Evolutionary conservation across 805 yeast genomes (phyloP).

Genomic region (Kuraishia cidri): DNA sequence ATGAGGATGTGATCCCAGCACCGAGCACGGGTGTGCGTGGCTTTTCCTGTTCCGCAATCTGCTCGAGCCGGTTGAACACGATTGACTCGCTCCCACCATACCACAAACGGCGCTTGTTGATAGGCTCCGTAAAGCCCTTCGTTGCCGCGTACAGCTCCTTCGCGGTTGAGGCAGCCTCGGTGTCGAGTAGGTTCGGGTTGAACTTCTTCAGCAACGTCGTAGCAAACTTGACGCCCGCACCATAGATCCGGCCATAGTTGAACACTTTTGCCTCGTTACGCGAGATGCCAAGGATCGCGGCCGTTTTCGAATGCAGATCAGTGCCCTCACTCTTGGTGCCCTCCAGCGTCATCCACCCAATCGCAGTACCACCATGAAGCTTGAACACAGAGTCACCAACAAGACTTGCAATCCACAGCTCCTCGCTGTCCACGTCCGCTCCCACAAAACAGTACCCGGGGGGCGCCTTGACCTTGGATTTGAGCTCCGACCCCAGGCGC

Average conservation of each 20-base stretch:
- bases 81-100: conserved; percentile 93
- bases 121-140: conserved; percentile 50
- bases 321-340: conserved; percentile 90
- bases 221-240: conserved; percentile 94
- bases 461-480: conserved; percentile 82
- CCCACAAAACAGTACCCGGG: conserved; percentile 88
- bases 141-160: conserved; percentile 66
- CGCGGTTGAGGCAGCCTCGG: conserved; percentile 60
- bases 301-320: conserved; percentile 92
- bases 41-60: conserved; percentile 69
- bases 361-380: conserved; percentile 90
- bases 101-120: conserved; percentile 31
- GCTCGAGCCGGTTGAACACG: conserved; percentile 81
- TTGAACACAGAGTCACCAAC: conserved; percentile 88
- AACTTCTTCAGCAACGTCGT: conserved; percentile 75
- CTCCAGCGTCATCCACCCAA: conserved; percentile 99
- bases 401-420: conserved; percentile 93
- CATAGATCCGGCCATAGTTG: conserved; percentile 95
- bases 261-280: conserved; percentile 91
- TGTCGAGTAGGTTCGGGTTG: conserved; percentile 60
- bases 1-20: conserved; percentile 85
- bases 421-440: conserved; percentile 98
- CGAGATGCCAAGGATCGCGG: conserved; percentile 78
- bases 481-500: conserved; percentile 88
- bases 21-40: conserved; percentile 92